Percentiles rank a stretch among this genome's conserved stretches.
These are phyloP conservation scores for Talaromyces thailandensis DNA, from an alignment of 495 filamentous ascomycete species.

Conservation along the genomic window DNA sequence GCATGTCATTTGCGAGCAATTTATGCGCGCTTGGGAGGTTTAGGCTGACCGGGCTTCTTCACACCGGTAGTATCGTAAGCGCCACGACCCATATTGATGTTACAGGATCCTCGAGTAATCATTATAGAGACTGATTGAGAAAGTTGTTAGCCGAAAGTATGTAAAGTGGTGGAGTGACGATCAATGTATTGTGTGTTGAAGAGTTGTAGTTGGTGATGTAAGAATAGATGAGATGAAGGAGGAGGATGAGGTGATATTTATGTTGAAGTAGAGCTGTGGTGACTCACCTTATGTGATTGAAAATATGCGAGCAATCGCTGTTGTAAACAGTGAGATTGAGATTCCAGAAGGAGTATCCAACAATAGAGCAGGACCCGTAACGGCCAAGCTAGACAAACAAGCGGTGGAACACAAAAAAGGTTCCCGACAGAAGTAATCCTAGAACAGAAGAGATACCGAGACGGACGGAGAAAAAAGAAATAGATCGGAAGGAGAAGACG, in stretches of 20 bases:
- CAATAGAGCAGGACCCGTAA: not conserved
- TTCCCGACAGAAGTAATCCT: not conserved
- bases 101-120: conserved; percentile 40
- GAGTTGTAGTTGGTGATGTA: not conserved
- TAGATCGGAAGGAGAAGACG: not conserved
- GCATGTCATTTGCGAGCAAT: not conserved
- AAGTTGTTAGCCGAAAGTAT: conserved; percentile 8
- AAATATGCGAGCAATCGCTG: not conserved
- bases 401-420: conserved; percentile 1
- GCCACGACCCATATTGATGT: conserved; percentile 48
- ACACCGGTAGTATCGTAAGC: conserved; percentile 53
- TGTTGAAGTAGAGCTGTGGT: not conserved
- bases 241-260: conserved; percentile 1
- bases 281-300: conserved; percentile 5
- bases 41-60: conserved; percentile 47
- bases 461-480: not conserved
- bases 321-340: not conserved
- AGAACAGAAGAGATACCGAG: not conserved
- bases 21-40: conserved; percentile 17
- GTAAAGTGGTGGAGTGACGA: not conserved
- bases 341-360: not conserved
- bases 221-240: not conserved
- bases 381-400: conserved; percentile 1
- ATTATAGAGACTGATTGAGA: conserved; percentile 19
- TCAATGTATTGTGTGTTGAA: not conserved